Evolutionary conservation across 345 rosid species (phyloP), one percentile per base, ranked within the genome.

Genomic region (Raphanus sativus): DNA sequence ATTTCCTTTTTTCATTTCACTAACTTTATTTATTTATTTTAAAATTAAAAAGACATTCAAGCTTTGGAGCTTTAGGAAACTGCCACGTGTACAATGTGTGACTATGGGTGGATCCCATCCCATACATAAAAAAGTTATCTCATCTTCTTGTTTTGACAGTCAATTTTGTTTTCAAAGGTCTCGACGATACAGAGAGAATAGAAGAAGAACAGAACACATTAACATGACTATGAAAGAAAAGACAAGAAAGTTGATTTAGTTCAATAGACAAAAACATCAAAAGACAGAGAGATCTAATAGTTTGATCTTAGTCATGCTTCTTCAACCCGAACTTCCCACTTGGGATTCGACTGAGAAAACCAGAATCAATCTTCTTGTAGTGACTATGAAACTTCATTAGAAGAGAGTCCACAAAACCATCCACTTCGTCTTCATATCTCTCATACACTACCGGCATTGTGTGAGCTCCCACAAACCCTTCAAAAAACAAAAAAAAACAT

Each of bases 391-490:
- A 80, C 86, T 87, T 91, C 29, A 79, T 83, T 2, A 91, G 26
- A 63, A 88, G 17, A 64, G 80, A 81, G 83, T 75, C 76, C 33
- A 84, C 65, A 9, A 96, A 86, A 67, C 80, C 84, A 69, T 96
- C 99, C 0, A 96, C 87, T 82, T 88, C 79, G 45, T 93, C 86
- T 75, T 96, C 98, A 8, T 96, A 81, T 77, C 78, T 88, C 86
- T 96, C 98, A 1, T 96, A 93, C 17, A 96, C 81, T 52, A 90
- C 90, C 2, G 99, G 99, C 84, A 96, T 36, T 58, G 98, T 90
- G 75, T 96, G 98, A 30, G 96, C 98, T 5, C 86, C 98, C 58
- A 93, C 90, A 68, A 96, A 91, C 72, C 98, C 99, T 96, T 73
- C 60, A 76, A 2, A 67, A 73, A 5, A 48, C 4, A 45, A 33